phyloP scores from a whole-genome alignment of 768 basidiomycete species.

The Leucocoprinus leucothites region DNA sequence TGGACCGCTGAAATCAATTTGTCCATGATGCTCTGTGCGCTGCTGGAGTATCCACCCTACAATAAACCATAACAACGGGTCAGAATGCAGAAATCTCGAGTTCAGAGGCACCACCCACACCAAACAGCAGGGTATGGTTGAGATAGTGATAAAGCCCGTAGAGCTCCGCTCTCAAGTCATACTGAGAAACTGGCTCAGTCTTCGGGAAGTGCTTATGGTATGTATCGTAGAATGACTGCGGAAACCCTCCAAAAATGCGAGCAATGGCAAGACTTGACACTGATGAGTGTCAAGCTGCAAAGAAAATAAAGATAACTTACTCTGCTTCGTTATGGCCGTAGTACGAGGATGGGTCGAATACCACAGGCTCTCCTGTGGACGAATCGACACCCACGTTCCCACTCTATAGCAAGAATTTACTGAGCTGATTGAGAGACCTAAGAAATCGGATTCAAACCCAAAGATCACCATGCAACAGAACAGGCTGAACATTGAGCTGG shows the following conservation, averaged over 20 bases:
- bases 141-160: constrained; percentile 82
- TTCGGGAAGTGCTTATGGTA: constrained; percentile 66
- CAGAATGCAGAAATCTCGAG: constrained; percentile 8
- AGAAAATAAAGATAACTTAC: constrained; percentile 35
- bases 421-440: constrained; percentile 6
- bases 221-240: constrained; percentile 54
- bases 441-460: constrained; percentile 52
- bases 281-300: neutral
- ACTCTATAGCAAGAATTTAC: constrained; percentile 40
- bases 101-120: constrained; percentile 42
- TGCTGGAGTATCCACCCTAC: constrained; percentile 51
- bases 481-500: constrained; percentile 56
- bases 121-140: constrained; percentile 78
- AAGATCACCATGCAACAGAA: constrained; percentile 74
- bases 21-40: constrained; percentile 47
- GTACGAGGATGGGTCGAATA: constrained; percentile 78
- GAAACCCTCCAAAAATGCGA: constrained; percentile 79
- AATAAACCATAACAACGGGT: neutral
- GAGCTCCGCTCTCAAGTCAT: constrained; percentile 59
- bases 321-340: constrained; percentile 83
- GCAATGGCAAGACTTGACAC: constrained; percentile 63
- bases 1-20: constrained; percentile 14
- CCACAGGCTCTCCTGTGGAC: constrained; percentile 53
- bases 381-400: constrained; percentile 68
- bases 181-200: constrained; percentile 62